Conservation (phyloP, 768 basidiomycete genomes). For the Hysterangium stoloniferum region DNA sequence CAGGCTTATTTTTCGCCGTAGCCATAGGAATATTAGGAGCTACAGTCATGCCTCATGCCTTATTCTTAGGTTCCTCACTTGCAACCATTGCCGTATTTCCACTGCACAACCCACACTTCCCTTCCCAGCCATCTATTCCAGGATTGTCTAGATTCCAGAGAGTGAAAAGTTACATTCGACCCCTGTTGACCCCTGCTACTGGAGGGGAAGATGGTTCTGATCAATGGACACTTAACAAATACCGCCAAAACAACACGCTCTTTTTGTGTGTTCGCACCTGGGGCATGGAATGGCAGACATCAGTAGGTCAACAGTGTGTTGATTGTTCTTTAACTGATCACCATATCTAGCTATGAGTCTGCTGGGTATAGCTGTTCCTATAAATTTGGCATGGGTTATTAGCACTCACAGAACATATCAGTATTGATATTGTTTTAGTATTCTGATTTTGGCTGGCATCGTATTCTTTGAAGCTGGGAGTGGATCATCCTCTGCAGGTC, state of each 20-base stretch:
- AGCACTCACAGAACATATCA: too few species aligned
- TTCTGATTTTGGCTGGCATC: conserved; percentile 34
- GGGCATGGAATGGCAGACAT: conserved; percentile 41
- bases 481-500: conserved; percentile 24
- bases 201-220: conserved; percentile 9
- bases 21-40: conserved; percentile 23
- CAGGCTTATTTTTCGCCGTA: too few species aligned
- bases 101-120: conserved; percentile 12
- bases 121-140: background rate
- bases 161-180: background rate
- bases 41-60: conserved; percentile 40
- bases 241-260: conserved; percentile 25
- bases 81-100: conserved; percentile 24
- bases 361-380: conserved; percentile 38
- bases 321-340: background rate
- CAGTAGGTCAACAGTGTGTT: too few species aligned
- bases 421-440: conserved; percentile 16
- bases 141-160: background rate
- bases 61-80: conserved; percentile 35
- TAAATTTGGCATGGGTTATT: conserved; percentile 32
- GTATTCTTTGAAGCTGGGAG: conserved; percentile 27
- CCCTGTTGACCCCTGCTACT: background rate
- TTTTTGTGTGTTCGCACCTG: conserved; percentile 34
- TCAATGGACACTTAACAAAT: conserved; percentile 8
- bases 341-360: conserved; percentile 25